Conservation (phyloP, 306 rosid genomes). For the Lathyrus aphaca region DNA sequence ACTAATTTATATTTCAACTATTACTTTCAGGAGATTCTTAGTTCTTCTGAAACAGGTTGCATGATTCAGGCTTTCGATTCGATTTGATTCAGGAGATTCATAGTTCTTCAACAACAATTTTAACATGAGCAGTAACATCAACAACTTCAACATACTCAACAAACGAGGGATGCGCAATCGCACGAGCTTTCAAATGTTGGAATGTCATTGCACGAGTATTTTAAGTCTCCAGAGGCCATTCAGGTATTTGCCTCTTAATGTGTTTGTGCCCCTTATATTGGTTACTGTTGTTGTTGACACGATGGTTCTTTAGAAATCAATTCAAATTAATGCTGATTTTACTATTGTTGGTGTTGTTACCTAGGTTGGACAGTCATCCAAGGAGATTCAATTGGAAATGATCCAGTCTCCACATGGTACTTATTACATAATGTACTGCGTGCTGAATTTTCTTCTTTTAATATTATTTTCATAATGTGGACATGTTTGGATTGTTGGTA, state of each 20-base stretch:
- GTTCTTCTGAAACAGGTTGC: too few species aligned
- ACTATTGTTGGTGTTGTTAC: slow-evolving; percentile 74
- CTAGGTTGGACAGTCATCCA: slow-evolving; percentile 86
- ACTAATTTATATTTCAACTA: too few species aligned
- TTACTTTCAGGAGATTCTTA: too few species aligned
- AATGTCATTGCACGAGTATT: slow-evolving; percentile 84
- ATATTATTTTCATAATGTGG: neutral
- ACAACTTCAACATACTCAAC: slow-evolving; percentile 65
- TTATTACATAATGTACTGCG: neutral
- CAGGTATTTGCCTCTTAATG: slow-evolving; percentile 63
- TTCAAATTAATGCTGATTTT: slow-evolving; percentile 60
- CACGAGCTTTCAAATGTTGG: slow-evolving; percentile 73
- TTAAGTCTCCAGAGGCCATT: slow-evolving; percentile 96
- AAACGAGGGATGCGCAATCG: slow-evolving; percentile 49
- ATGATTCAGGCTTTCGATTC: too few species aligned
- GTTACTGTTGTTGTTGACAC: slow-evolving; percentile 87
- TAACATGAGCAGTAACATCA: slow-evolving; percentile 59
- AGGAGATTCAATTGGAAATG: slow-evolving; percentile 79
- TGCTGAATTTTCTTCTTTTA: slow-evolving; percentile 8
- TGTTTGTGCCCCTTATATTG: slow-evolving; percentile 64
- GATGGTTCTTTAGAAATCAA: slow-evolving; percentile 71
- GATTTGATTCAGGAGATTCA: too few species aligned
- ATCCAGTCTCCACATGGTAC: slow-evolving; percentile 57
- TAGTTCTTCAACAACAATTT: slow-evolving; percentile 15
- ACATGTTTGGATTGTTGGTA: neutral